A percentile compares a stretch with the other conserved stretches of the same genome.
Conservation (phyloP, 1,139 yeast genomes). For the Magnusiomyces magnusii region DNA sequence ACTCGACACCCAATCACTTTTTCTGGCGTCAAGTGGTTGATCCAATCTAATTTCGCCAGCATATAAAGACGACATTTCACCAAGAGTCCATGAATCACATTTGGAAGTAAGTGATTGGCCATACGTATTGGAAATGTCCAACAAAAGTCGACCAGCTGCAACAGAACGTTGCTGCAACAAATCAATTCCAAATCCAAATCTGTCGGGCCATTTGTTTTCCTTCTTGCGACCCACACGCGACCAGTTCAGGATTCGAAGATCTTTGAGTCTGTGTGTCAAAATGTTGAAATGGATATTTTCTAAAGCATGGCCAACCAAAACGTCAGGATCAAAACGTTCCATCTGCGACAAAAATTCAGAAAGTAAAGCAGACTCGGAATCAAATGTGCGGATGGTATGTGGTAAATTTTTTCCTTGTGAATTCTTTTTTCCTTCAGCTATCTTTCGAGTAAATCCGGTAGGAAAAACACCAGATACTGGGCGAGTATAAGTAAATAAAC, state of each 20-base stretch:
- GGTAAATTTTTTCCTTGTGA: constrained; percentile 6
- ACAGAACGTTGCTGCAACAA: constrained; percentile 51
- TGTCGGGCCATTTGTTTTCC: constrained; percentile 63
- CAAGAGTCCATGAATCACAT: constrained; percentile 94
- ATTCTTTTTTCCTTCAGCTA: constrained; percentile 15
- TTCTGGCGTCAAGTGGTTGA: constrained; percentile 60
- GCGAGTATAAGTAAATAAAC: constrained; percentile 57
- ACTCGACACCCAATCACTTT: constrained; percentile 48
- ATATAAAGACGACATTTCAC: constrained; percentile 83
- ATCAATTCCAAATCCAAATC: constrained; percentile 48
- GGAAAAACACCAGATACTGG: constrained; percentile 61
- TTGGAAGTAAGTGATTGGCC: constrained; percentile 88
- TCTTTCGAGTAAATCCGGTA: constrained; percentile 53
- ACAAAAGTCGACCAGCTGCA: constrained; percentile 76
- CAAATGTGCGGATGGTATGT: constrained; percentile 27
- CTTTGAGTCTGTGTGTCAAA: constrained; percentile 73
- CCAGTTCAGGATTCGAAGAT: constrained; percentile 65
- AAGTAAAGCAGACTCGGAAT: constrained; percentile 66
- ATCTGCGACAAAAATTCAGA: constrained; percentile 60
- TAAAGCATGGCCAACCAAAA: constrained; percentile 77
- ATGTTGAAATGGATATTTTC: constrained; percentile 76
- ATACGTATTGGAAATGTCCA: constrained; percentile 92
- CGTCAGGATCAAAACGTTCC: constrained; percentile 78
- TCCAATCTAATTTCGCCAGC: constrained; percentile 59
- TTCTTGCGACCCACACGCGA: constrained; percentile 78